A percentile compares a stretch with the other conserved stretches of the same genome.
These are phyloP conservation scores for Cryptococcus depauperatus DNA, from an alignment of 1,284 basidiomycete genomes.

Conservation along the genomic window DNA sequence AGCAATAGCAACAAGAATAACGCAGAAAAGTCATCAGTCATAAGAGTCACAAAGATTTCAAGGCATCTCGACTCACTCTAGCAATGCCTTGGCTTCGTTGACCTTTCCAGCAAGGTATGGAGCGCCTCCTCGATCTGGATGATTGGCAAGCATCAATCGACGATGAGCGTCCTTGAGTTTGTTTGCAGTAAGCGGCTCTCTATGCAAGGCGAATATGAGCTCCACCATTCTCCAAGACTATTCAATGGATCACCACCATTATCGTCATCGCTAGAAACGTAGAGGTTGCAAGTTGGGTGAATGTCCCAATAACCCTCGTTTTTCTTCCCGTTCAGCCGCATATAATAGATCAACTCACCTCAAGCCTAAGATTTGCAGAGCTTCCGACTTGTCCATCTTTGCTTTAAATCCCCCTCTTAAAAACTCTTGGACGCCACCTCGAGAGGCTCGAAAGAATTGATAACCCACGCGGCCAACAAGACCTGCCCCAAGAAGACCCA, in stretches of 20 bases:
- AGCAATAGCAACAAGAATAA: no score
- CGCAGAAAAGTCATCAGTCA: neutral
- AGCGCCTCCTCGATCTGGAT: conserved; percentile 91
- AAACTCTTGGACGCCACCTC: conserved; percentile 68
- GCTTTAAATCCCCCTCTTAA: conserved; percentile 86
- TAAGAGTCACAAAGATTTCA: neutral
- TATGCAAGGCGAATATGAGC: conserved; percentile 34
- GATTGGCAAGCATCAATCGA: conserved; percentile 87
- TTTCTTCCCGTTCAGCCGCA: neutral
- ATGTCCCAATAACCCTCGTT: no score
- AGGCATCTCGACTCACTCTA: conserved; percentile 50
- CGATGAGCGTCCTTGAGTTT: conserved; percentile 84
- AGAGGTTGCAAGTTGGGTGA: no score
- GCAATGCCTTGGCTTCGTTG: conserved; percentile 80
- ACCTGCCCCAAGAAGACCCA: conserved; percentile 71
- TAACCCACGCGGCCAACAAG: conserved; percentile 61
- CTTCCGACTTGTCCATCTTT: conserved; percentile 95
- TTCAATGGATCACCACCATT: no score
- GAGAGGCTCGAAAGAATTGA: conserved; percentile 48
- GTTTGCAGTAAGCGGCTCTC: conserved; percentile 64
- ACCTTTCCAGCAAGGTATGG: conserved; percentile 98
- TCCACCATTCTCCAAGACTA: neutral
- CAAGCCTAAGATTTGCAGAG: conserved; percentile 81
- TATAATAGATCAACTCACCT: conserved; percentile 54
- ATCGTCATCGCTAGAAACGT: no score